Base-by-base conservation (phyloP, 345 rosid genomes). In the Litchi chinensis region DNA sequence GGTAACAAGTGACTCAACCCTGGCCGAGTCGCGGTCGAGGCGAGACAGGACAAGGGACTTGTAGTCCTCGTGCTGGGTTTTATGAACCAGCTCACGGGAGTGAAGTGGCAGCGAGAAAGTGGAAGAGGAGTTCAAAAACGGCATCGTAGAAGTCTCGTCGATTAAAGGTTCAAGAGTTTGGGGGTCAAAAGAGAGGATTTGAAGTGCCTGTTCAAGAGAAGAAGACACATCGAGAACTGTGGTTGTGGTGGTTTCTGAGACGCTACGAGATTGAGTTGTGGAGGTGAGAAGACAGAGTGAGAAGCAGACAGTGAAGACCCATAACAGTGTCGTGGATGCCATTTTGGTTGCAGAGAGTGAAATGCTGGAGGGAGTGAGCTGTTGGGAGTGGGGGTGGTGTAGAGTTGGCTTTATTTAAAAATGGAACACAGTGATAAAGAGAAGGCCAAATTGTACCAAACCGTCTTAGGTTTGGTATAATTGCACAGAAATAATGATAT, bases 1-100 rank as follows among this genome's bases (percentile, higher is more conserved):
- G 37, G 92, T 19, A 43, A 67, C 8, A 79, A 95, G 83, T 0
- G 89, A 77, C 44, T 74, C 54, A 74, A 88, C 97, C 13, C 99
- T 90, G 69, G 93, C 83, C 0, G 96, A 83, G 87, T 95, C 99
- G 19, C 98, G 97, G 48, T 77, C 79, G 84, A 93, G 93, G 3
- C 99, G 92, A 21, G 94, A 83, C 26, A 77, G 82, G 39, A 90
- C 85, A 0, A 95, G 78, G 76, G 86, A 74, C n/a, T 46, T 80
- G 88, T 95, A 95, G 80, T 88, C 89, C 5, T 68, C 59, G 87
- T 95, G 90, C 8, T 75, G 80, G 50, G 86, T 83, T 9, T 84
- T 86, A 71, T 63, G 70, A 76, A 95, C 65, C 13, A 84, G 79
- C 16, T 89, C 93, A 32, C 98, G 89, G n/a, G 95, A 82, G 83